Evolutionary conservation across 139 green algal genomes (phyloP).

Genomic region (Micractinium conductrix): DNA sequence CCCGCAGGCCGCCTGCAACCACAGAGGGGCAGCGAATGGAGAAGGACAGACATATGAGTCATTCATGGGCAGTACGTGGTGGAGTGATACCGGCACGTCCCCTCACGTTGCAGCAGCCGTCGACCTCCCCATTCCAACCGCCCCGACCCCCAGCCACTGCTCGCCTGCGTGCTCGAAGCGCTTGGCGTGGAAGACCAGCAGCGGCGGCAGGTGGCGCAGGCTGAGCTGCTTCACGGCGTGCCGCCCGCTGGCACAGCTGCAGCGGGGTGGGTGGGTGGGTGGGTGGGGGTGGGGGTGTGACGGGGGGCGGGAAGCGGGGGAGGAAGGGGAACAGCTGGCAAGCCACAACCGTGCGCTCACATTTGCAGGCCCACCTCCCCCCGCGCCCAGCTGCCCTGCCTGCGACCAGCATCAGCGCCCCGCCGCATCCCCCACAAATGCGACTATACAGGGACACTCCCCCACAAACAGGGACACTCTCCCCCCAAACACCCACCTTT

Average conservation of each 20-base stretch:
- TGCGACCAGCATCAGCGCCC: too few species aligned
- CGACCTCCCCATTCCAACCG: neutral
- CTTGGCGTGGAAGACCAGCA: slow-evolving; percentile 93
- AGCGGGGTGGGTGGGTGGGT: too few species aligned
- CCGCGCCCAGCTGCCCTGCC: too few species aligned
- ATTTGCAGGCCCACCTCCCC: neutral
- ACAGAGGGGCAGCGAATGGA: neutral
- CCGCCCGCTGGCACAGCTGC: slow-evolving; percentile 46
- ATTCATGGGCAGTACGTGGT: neutral
- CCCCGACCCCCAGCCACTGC: neutral
- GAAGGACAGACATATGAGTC: neutral
- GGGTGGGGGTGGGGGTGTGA: neutral
- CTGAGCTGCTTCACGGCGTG: slow-evolving; percentile 89
- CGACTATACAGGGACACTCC: too few species aligned
- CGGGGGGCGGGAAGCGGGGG: neutral
- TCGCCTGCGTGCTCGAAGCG: slow-evolving; percentile 82
- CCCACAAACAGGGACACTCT: too few species aligned
- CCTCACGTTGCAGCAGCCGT: neutral
- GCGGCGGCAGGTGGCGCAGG: slow-evolving; percentile 77
- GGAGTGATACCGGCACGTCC: neutral
- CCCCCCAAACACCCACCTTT: too few species aligned
- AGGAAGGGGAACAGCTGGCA: neutral
- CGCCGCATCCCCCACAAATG: too few species aligned
- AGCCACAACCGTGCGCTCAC: neutral
- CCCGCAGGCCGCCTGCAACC: neutral